Conservation (phyloP, 768 basidiomycete genomes). For the Floccularia luteovirens region DNA sequence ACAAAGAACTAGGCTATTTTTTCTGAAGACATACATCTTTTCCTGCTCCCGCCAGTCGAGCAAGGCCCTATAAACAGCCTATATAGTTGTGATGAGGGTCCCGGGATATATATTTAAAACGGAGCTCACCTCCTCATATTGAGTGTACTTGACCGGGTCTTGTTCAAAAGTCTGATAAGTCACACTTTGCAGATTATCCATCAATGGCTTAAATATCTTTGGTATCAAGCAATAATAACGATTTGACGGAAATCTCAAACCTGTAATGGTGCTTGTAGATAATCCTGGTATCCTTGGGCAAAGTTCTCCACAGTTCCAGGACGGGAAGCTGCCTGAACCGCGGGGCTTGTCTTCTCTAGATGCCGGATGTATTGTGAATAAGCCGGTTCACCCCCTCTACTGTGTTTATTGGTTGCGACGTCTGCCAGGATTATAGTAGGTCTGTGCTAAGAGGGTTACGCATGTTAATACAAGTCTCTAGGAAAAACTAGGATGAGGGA, state of each 20-base stretch:
- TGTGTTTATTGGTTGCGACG: slow-evolving; percentile 57
- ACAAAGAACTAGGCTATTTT: slow-evolving; percentile 4
- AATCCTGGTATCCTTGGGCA: slow-evolving; percentile 91
- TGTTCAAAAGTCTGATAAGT: slow-evolving; percentile 98
- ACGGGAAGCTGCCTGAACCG: slow-evolving; percentile 53
- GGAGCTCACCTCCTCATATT: slow-evolving; percentile 80
- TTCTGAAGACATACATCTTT: slow-evolving; percentile 46
- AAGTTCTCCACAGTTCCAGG: slow-evolving; percentile 82
- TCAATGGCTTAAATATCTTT: slow-evolving; percentile 59
- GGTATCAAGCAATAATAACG: slow-evolving; percentile 5
- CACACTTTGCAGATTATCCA: slow-evolving; percentile 93
- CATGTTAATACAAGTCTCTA: slow-evolving; percentile 9
- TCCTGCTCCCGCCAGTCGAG: slow-evolving; percentile 55
- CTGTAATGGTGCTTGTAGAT: slow-evolving; percentile 90
- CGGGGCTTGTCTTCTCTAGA: slow-evolving; percentile 70
- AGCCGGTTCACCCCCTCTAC: slow-evolving; percentile 74
- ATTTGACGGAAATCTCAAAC: slow-evolving; percentile 26
- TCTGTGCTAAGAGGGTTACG: slow-evolving; percentile 49
- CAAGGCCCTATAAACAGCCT: slow-evolving; percentile 82
- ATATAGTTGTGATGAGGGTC: neutral
- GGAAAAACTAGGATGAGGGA: slow-evolving; percentile 5
- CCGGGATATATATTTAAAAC: slow-evolving; percentile 2
- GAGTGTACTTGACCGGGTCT: slow-evolving; percentile 92
- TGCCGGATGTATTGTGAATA: slow-evolving; percentile 88
- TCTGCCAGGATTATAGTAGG: slow-evolving; percentile 81